Conservation (phyloP, 2,329 filamentous ascomycete genomes). For the Helminthosporium solani region DNA sequence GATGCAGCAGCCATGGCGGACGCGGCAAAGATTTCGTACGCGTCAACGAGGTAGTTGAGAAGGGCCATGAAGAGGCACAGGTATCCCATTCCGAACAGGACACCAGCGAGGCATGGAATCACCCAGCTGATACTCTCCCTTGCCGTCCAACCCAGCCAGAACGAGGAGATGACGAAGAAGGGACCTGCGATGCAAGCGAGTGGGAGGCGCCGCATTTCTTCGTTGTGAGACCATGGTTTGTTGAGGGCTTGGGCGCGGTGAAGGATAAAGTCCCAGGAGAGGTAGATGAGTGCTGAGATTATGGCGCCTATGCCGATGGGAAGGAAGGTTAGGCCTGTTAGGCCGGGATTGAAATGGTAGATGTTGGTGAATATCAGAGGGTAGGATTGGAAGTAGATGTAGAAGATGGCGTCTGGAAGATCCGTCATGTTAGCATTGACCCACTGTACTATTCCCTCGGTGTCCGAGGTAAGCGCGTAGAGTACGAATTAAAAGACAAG, state of each 20-base stretch:
- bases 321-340: conserved; percentile 67
- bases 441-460: too few species aligned
- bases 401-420: conserved; percentile 56
- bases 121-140: conserved; percentile 44
- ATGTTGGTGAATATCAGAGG: conserved; percentile 63
- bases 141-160: conserved; percentile 49
- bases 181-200: conserved; percentile 71
- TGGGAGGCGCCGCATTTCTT: conserved; percentile 70
- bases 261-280: conserved; percentile 64
- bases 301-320: conserved; percentile 65
- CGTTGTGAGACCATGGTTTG: conserved; percentile 60
- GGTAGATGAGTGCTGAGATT: conserved; percentile 61
- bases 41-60: conserved; percentile 63
- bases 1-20: conserved; percentile 81
- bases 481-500: not conserved
- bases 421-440: too few species aligned
- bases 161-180: conserved; percentile 48
- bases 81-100: conserved; percentile 50
- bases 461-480: too few species aligned
- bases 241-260: conserved; percentile 50
- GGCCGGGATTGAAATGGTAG: conserved; percentile 64
- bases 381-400: conserved; percentile 77
- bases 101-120: conserved; percentile 44
- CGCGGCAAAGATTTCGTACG: conserved; percentile 73
- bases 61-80: conserved; percentile 54